phyloP scores from a whole-genome alignment of 2,329 filamentous ascomycete species.

The Colletotrichum viniferum region DNA sequence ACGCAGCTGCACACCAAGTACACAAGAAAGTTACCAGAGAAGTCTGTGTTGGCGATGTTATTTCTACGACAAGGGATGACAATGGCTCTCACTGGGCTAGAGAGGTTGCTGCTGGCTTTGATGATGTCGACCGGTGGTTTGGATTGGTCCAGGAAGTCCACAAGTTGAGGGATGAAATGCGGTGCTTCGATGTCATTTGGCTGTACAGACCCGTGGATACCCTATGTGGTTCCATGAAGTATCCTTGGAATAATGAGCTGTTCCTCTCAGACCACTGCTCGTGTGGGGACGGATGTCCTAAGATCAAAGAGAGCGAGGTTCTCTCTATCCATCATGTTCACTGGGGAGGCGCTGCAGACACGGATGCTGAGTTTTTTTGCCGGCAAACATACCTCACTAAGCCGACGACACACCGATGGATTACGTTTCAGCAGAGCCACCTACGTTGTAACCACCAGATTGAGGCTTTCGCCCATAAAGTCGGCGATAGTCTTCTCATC shows the following conservation, averaged over 20 bases:
- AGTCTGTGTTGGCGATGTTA: constrained; percentile 24
- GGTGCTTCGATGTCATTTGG: constrained; percentile 71
- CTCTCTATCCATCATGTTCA: constrained; percentile 61
- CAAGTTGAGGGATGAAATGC: constrained; percentile 33
- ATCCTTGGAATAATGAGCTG: constrained; percentile 74
- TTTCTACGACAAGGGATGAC: constrained; percentile 51
- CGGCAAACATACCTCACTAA: constrained; percentile 74
- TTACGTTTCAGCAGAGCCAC: constrained; percentile 60
- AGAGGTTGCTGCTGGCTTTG: constrained; percentile 44
- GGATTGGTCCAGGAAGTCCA: constrained; percentile 68
- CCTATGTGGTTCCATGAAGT: constrained; percentile 68
- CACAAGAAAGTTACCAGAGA: neutral
- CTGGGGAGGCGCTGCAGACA: constrained; percentile 56
- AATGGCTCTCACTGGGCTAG: constrained; percentile 63
- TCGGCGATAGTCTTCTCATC: constrained; percentile 66
- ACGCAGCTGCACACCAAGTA: constrained; percentile 23
- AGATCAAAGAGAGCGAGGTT: constrained; percentile 60
- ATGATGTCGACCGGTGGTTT: constrained; percentile 65
- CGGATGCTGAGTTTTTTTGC: constrained; percentile 64
- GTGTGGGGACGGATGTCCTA: constrained; percentile 52
- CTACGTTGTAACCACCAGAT: constrained; percentile 57
- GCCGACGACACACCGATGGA: constrained; percentile 63
- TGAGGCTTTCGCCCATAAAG: constrained; percentile 13
- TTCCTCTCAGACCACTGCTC: constrained; percentile 81
- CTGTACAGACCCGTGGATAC: constrained; percentile 76